phyloP scores from a whole-genome alignment of 495 filamentous ascomycete species.

The Physcia stellaris region DNA sequence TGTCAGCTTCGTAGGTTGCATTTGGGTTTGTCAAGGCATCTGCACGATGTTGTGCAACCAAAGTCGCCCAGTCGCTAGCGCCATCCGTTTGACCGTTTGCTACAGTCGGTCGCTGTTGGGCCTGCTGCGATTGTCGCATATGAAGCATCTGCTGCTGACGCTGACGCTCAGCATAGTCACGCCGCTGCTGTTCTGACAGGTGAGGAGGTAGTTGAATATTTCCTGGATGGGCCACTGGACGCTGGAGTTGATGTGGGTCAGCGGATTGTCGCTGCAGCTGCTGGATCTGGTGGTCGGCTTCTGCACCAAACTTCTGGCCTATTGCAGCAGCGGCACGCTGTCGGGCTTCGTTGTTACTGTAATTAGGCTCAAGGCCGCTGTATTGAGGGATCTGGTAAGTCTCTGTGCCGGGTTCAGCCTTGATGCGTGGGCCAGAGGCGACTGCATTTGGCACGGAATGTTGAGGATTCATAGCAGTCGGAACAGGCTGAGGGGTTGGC shows the following conservation, averaged over 20 bases:
- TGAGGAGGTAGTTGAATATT: constrained; percentile 30
- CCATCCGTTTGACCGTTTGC: constrained; percentile 60
- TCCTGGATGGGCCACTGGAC: constrained; percentile 25
- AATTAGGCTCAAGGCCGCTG: constrained; percentile 24
- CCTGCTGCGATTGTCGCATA: constrained; percentile 28
- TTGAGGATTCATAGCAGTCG: constrained; percentile 12
- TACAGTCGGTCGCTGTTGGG: constrained; percentile 23
- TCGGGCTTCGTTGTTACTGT: constrained; percentile 38
- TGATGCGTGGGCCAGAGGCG: constrained; percentile 43
- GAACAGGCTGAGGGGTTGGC: constrained; percentile 23
- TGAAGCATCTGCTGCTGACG: constrained; percentile 34
- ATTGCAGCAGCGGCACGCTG: constrained; percentile 55
- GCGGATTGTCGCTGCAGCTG: constrained; percentile 40
- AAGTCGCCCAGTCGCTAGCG: constrained; percentile 48
- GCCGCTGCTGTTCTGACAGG: constrained; percentile 25
- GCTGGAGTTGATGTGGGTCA: constrained; percentile 31
- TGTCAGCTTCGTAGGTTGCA: constrained; percentile 8
- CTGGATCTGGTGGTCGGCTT: constrained; percentile 56
- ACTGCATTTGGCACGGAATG: constrained; percentile 12
- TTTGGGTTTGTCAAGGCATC: constrained; percentile 21
- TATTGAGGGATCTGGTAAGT: constrained; percentile 8
- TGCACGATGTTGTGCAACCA: constrained; percentile 39
- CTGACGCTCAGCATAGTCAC: constrained; percentile 20
- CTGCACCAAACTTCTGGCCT: constrained; percentile 54
- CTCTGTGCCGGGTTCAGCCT: constrained; percentile 50